Conservation (phyloP, 805 yeast genomes). For the Lipomyces oligophaga region DNA sequence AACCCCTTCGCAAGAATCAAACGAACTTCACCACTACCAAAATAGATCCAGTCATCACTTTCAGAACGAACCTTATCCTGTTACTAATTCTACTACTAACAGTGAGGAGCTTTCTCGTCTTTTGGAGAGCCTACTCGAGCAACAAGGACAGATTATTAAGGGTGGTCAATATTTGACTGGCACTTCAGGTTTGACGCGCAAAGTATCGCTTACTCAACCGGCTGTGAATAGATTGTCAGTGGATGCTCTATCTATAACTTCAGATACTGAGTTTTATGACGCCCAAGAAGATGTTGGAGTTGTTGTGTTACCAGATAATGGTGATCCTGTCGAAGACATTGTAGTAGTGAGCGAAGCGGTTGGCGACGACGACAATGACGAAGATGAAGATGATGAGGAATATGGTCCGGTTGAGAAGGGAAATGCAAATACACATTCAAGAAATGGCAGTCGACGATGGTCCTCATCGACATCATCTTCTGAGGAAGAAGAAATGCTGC, state of each 20-base stretch:
- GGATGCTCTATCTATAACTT: conserved; percentile 18
- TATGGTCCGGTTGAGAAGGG: too few relatives aligned
- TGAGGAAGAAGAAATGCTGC: background rate
- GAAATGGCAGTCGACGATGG: conserved; percentile 7
- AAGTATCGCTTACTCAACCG: too few relatives aligned
- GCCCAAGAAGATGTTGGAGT: conserved; percentile 51
- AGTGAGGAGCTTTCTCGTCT: too few relatives aligned
- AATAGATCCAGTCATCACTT: too few relatives aligned
- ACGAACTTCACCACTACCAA: background rate
- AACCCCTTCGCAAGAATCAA: background rate
- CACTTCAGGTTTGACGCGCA: too few relatives aligned
- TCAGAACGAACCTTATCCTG: too few relatives aligned
- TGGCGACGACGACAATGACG: conserved; percentile 35
- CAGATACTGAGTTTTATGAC: conserved; percentile 51
- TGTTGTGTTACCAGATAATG: conserved; percentile 30
- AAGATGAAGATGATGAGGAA: conserved; percentile 11
- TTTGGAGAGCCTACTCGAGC: too few relatives aligned
- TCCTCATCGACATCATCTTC: conserved; percentile 1
- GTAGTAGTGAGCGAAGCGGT: conserved; percentile 51
- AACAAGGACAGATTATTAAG: too few relatives aligned
- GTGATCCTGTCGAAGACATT: conserved; percentile 52
- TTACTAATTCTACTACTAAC: too few relatives aligned
- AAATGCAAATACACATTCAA: conserved; percentile 13
- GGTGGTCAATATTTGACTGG: too few relatives aligned
- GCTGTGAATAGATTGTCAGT: too few relatives aligned